phyloP scores from a whole-genome alignment of 2,329 filamentous ascomycete genomes.

The Raffaelea albimanens region DNA sequence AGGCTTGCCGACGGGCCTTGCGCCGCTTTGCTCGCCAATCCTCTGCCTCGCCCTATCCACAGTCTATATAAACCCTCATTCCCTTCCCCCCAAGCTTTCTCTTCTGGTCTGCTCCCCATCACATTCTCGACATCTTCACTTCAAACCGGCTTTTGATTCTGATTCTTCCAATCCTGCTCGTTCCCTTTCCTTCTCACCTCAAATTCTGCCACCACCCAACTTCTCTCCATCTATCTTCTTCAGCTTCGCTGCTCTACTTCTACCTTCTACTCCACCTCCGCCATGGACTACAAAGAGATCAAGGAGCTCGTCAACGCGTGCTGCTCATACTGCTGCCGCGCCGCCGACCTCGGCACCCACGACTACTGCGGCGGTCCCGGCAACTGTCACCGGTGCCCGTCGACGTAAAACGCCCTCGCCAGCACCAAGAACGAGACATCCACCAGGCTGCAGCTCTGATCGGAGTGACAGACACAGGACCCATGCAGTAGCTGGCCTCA shows the following conservation, averaged over 20 bases:
- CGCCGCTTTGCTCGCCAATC: background rate
- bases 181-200: background rate
- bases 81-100: background rate
- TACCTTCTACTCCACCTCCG: constrained; percentile 4
- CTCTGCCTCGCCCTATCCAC: background rate
- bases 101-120: background rate
- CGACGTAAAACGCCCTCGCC: constrained; percentile 13
- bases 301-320: constrained; percentile 37
- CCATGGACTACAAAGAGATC: constrained; percentile 33
- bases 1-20: background rate
- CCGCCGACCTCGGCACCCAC: constrained; percentile 38
- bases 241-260: background rate
- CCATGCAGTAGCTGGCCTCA: background rate
- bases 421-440: background rate
- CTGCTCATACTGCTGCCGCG: constrained; percentile 43
- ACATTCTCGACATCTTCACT: background rate
- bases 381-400: constrained; percentile 33
- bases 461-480: background rate
- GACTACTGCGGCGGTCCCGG: constrained; percentile 34
- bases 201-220: background rate
- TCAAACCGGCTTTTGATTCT: background rate
- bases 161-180: background rate
- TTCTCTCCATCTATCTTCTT: background rate
- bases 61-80: background rate
- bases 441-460: background rate